Conservation (phyloP, 78 protist genomes). For the Dictyostelium intermedium region DNA sequence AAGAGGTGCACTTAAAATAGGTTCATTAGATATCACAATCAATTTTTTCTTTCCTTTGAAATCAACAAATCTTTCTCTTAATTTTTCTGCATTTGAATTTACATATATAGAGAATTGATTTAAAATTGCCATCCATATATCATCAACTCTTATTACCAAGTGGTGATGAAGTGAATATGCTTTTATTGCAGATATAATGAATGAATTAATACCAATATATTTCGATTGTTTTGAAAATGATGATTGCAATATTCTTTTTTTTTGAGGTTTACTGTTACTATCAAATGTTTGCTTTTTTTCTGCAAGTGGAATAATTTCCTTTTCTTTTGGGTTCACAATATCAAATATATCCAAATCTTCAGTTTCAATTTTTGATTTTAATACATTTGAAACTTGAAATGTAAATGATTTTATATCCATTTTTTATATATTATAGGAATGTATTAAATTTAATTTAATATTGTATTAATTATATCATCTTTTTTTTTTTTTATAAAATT, state of each 20-base stretch:
- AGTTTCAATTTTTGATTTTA: neutral
- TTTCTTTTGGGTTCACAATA: neutral
- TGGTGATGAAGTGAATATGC: slow-evolving; percentile 33
- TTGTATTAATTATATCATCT: no score
- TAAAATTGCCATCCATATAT: slow-evolving; percentile 51
- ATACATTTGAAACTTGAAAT: neutral
- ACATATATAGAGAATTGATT: neutral
- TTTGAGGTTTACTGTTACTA: neutral
- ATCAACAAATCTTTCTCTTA: slow-evolving; percentile 7
- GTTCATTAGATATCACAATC: neutral
- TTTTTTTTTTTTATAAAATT: no score
- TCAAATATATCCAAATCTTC: neutral
- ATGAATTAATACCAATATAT: neutral
- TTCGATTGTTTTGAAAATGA: neutral
- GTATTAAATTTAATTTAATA: no score
- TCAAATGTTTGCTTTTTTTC: neutral
- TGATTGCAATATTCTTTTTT: neutral
- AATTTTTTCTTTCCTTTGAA: neutral
- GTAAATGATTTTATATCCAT: neutral
- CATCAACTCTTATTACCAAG: slow-evolving; percentile 24
- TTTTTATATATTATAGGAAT: no score
- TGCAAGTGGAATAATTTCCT: neutral
- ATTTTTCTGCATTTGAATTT: neutral
- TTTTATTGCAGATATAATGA: neutral
- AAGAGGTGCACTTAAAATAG: slow-evolving; percentile 13